Evolutionary conservation across 805 yeast species (phyloP).

Genomic region (Clavispora phyllophila): DNA sequence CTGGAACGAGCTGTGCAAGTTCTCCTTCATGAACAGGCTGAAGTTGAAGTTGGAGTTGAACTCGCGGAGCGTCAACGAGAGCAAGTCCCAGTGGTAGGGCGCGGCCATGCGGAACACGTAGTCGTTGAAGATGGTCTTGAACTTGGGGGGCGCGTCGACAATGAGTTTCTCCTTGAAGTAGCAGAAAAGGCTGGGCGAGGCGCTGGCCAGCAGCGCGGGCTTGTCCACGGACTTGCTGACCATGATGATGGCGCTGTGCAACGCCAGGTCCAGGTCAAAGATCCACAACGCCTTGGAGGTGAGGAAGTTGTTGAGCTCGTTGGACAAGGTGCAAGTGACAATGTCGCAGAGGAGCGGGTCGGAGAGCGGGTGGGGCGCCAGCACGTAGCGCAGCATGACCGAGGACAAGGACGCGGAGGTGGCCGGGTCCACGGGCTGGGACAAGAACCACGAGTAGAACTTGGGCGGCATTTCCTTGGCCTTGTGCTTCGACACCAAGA

Average conservation of each 20-base stretch:
- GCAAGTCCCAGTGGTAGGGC: conserved; percentile 40
- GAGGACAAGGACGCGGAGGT: not conserved
- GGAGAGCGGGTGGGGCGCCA: conserved; percentile 12
- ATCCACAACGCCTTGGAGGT: conserved; percentile 19
- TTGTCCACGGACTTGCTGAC: conserved; percentile 38
- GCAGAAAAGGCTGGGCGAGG: conserved; percentile 27
- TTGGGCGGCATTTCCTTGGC: conserved; percentile 21
- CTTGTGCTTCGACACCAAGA: conserved; percentile 38
- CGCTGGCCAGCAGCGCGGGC: not conserved
- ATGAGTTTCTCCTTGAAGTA: conserved; percentile 45
- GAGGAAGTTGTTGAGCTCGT: conserved; percentile 26
- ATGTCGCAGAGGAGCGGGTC: conserved; percentile 22
- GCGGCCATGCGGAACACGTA: conserved; percentile 41
- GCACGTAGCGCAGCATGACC: conserved; percentile 22
- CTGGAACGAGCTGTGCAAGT: conserved; percentile 12
- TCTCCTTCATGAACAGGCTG: conserved; percentile 14
- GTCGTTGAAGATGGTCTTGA: conserved; percentile 45
- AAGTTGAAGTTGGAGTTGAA: conserved; percentile 24
- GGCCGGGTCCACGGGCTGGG: conserved; percentile 15
- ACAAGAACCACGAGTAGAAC: conserved; percentile 15
- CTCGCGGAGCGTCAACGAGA: conserved; percentile 45
- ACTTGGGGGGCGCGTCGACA: conserved; percentile 47
- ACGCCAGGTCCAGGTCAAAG: conserved; percentile 33
- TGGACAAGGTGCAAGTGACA: conserved; percentile 27
- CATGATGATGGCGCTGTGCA: conserved; percentile 51